Percentiles rank a stretch among this genome's conserved stretches.
Evolutionary conservation across 495 filamentous ascomycete species (phyloP).

Genomic region (Aspergillus wentii): DNA sequence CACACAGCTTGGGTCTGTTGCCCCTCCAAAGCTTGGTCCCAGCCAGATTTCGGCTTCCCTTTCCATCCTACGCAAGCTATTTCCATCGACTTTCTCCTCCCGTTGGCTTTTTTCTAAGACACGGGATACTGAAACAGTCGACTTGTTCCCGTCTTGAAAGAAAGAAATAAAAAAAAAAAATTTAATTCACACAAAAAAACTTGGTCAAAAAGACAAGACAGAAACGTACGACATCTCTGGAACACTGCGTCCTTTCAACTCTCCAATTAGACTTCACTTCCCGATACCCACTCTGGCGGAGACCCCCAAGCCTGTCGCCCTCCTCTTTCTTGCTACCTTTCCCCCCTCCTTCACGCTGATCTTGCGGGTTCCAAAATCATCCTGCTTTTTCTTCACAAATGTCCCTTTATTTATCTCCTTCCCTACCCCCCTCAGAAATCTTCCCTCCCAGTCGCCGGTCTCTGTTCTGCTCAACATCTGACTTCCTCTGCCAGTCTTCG

Average conservation of each 20-base stretch:
- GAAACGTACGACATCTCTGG: slow-evolving; percentile 2
- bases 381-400: too few relatives aligned
- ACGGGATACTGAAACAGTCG: too few relatives aligned
- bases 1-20: background rate
- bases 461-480: slow-evolving; percentile 5
- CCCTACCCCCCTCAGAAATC: slow-evolving; percentile 14
- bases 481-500: slow-evolving; percentile 9
- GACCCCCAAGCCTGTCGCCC: slow-evolving; percentile 4
- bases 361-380: too few relatives aligned
- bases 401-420: slow-evolving; percentile 14
- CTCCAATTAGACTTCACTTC: slow-evolving; percentile 20
- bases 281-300: slow-evolving; percentile 21
- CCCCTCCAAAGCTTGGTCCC: background rate
- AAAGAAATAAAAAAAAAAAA: slow-evolving; percentile 1
- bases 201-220: background rate
- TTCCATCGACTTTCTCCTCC: too few relatives aligned
- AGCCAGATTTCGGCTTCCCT: background rate
- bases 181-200: background rate
- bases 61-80: background rate
- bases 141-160: too few relatives aligned
- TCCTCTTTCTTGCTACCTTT: too few relatives aligned
- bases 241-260: slow-evolving; percentile 7
- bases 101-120: too few relatives aligned
- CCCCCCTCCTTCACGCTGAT: slow-evolving; percentile 1
- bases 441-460: slow-evolving; percentile 2